Conservation (phyloP, 2,329 filamentous ascomycete genomes). For the Didymella keratinophila region DNA sequence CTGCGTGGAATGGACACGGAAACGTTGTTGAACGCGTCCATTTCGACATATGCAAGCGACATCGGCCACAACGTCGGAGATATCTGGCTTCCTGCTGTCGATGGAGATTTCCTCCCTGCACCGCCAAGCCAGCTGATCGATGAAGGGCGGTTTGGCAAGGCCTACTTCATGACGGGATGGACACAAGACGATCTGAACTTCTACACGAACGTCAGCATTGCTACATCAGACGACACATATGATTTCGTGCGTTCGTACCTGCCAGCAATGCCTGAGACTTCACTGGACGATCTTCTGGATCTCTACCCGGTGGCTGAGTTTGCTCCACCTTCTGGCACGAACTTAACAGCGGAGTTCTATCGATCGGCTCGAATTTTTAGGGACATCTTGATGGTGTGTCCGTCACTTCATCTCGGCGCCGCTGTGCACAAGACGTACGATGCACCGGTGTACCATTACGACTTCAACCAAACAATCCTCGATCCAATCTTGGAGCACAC, state of each 20-base stretch:
- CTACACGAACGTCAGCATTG: constrained; percentile 54
- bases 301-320: constrained; percentile 56
- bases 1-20: constrained; percentile 56
- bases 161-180: constrained; percentile 56
- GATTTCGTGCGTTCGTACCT: constrained; percentile 54
- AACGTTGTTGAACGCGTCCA: constrained; percentile 55
- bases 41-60: constrained; percentile 53
- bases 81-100: constrained; percentile 60
- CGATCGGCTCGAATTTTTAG: constrained; percentile 60
- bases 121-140: constrained; percentile 54
- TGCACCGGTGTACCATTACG: constrained; percentile 57
- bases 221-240: constrained; percentile 51
- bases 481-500: constrained; percentile 52
- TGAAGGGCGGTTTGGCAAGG: constrained; percentile 54
- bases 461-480: constrained; percentile 64
- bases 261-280: constrained; percentile 44
- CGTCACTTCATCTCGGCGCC: constrained; percentile 55
- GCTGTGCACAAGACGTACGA: constrained; percentile 51
- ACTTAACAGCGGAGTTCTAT: constrained; percentile 59
- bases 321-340: constrained; percentile 45
- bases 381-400: constrained; percentile 62
- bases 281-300: constrained; percentile 36
- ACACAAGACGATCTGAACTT: constrained; percentile 56
- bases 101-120: constrained; percentile 60
- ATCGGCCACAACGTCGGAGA: constrained; percentile 55